Evolutionary conservation across 768 basidiomycete genomes (phyloP), one percentile per base, ranked within the genome.

Genomic region (Russula sp.): DNA sequence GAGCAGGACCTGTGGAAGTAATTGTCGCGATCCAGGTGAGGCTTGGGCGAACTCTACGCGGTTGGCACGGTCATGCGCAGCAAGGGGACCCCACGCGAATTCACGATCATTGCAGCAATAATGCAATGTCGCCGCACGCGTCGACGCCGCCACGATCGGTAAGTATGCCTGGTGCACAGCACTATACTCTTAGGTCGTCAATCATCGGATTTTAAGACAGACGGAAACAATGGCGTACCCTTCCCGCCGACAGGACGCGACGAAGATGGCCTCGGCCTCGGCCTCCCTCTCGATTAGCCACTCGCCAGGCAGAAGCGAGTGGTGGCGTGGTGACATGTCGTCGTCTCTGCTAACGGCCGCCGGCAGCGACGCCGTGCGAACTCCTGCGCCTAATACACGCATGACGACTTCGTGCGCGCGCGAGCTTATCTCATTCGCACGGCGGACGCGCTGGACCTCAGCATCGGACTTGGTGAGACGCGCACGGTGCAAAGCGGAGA

Each of bases 261-360:
- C 90, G 67, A 98, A 98, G 9, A 95, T 81, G 0, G 94, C 96
- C 73, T 96, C 95, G 0, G 94, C 96, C 73, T 97, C 95, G 0
- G 86, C 88, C 75, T 98, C 96, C 69, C 89, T 91, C 76, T 91
- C 85, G 18, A 98, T 91, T 51, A 92, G 77, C 90, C 95, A 97
- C 70, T 94, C 89, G 3, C 81, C 80, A 2, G 90, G 91, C 3
- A 92, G 77, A 5, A 83, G 75, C 0, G 85, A 86, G 4, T 82
- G 76, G 11, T 76, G 76, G 13, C 76, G 75, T 4, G 64, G 69
- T 2, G 72, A 71, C 36, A 78, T 78, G 5, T 75, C 82, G 78
- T 20, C 81, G 9, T 10, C 51, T 22, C 34, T 24, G 3, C 32
- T 36, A 6, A 34, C 26, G 13, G 26, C 44, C 24, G 52, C 10